Conservation (phyloP, 2,329 filamentous ascomycete species). For the Fusarium luffae region DNA sequence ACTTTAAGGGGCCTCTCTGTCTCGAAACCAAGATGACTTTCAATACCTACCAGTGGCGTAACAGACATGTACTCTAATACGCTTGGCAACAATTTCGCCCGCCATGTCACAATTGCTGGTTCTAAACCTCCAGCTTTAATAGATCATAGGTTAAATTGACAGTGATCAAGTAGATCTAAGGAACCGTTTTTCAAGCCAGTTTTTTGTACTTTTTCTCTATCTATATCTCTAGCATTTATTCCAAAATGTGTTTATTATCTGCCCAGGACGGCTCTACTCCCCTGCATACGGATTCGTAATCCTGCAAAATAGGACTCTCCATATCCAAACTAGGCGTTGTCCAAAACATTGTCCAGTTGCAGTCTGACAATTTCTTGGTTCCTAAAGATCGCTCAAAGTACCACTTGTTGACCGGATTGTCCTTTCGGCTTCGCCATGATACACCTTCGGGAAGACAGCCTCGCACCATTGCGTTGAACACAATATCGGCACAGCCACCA, state of each 20-base stretch:
- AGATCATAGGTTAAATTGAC: not conserved
- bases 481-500: constrained; percentile 91
- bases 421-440: constrained; percentile 88
- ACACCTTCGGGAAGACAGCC: constrained; percentile 89
- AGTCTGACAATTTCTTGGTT: constrained; percentile 82
- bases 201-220: not conserved
- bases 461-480: constrained; percentile 95
- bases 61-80: not conserved
- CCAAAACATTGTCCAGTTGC: constrained; percentile 99
- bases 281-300: constrained; percentile 82
- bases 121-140: not conserved
- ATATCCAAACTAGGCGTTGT: constrained; percentile 76
- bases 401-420: constrained; percentile 99
- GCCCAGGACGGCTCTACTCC: constrained; percentile 72
- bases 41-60: not conserved
- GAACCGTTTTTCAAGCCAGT: not conserved
- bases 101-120: not conserved
- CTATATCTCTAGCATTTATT: constrained; percentile 54
- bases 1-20: not conserved
- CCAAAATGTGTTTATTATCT: constrained; percentile 66
- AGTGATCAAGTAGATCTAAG: not conserved
- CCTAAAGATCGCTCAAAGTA: constrained; percentile 93
- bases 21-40: not conserved
- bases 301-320: constrained; percentile 65
- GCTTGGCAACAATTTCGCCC: not conserved